Base-by-base conservation (phyloP, 768 basidiomycete genomes). In the Lactifluus echinatus region DNA sequence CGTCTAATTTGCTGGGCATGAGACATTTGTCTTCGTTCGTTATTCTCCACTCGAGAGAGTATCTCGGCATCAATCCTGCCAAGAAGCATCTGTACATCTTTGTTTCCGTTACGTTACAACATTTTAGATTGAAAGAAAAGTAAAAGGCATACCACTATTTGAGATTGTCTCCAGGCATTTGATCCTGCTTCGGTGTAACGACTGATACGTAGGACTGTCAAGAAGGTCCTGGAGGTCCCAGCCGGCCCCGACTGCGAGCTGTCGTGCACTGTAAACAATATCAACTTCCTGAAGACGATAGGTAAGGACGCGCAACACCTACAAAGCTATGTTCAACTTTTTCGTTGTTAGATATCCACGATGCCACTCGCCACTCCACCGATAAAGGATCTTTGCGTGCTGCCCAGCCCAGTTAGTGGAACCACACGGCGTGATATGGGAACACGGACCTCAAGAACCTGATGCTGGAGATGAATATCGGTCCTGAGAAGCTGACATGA, bases 1-100 rank as follows among this genome's bases (percentile, higher is more conserved):
- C 74, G 65, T 39, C 66, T 66, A 44, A 62, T 54, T 55, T 57
- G 55, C 52, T 71, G 69, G 2, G 59, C 55, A 1, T 26, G 54
- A 53, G 73, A 72, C 1, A 66, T 66, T 19, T 64, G 57, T 23
- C 69, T 68, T 21, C 69, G 69, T 24, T 60, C 47, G 4, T 62
- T 69, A 1, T 55, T 66, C 26, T 67, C 70, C 50, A 59, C 62
- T 21, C 68, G 55, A 1, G 53, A 46, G 12, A 66, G 34, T 8
- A 74, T 68, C 48, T 76, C 69, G 0, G 59, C 63, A 36, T 71
- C 69, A 21, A 75, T 59, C 0, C 19, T 50, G 2, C 49, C 29
- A 3, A 51, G 36, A 17, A 70, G 53, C 2, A 55, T n/a, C 6
- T 63, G 49, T 21, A 71, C 72, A 45, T 75, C 76, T 78, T 59